Evolutionary conservation across 148 eudicot genomes (phyloP).

Genomic region (Chenopodium suecicum): DNA sequence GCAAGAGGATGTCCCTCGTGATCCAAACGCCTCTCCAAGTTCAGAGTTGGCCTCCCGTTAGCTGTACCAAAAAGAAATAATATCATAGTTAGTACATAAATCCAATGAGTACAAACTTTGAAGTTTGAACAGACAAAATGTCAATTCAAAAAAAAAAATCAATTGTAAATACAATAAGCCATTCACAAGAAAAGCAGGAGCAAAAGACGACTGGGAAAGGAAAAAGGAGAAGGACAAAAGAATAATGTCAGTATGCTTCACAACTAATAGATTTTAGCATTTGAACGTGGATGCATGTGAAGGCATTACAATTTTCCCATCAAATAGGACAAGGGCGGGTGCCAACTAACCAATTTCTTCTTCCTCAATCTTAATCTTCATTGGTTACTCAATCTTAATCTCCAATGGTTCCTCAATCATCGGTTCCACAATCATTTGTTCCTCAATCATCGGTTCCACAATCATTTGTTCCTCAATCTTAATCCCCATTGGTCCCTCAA

Average conservation of each 20-base stretch:
- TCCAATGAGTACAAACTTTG: neutral
- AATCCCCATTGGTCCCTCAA: too few relatives aligned
- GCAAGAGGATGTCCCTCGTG: conserved; percentile 90
- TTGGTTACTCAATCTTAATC: neutral
- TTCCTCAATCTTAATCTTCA: neutral
- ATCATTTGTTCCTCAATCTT: too few relatives aligned
- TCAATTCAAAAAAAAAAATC: neutral
- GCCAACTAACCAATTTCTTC: neutral
- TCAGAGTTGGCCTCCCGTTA: conserved; percentile 56
- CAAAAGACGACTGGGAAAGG: neutral
- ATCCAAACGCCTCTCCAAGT: conserved; percentile 67
- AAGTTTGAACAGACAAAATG: neutral
- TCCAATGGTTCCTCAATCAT: neutral
- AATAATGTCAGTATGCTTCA: neutral
- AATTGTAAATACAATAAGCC: neutral
- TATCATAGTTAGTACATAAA: neutral
- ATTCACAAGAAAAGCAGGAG: neutral
- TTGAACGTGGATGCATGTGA: neutral
- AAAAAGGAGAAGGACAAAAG: neutral
- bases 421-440: too few relatives aligned
- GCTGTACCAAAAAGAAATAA: conserved; percentile 37
- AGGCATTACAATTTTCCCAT: neutral
- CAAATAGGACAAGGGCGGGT: neutral
- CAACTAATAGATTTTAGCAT: neutral
- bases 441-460: neutral